These are phyloP conservation scores for Hypoxylon perforatum DNA, from an alignment of 495 filamentous ascomycete genomes.

Conservation along the genomic window DNA sequence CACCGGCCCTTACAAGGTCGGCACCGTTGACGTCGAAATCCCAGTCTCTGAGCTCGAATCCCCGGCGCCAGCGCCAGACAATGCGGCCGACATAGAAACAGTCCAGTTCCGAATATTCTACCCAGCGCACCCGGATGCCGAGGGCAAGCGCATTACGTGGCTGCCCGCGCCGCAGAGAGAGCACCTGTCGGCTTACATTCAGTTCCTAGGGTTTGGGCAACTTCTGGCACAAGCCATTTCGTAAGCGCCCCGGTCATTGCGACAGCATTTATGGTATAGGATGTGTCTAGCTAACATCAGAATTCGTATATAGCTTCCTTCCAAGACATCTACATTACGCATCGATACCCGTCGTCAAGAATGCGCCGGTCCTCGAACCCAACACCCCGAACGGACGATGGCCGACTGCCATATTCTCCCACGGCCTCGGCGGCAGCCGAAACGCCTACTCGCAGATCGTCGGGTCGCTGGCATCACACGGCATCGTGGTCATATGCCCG, in stretches of 20 bases:
- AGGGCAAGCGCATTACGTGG: conserved; percentile 67
- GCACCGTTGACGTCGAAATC: conserved; percentile 79
- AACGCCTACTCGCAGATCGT: conserved; percentile 80
- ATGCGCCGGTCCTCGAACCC: conserved; percentile 49
- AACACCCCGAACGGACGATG: conserved; percentile 60
- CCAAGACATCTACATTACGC: conserved; percentile 75
- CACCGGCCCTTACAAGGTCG: conserved; percentile 77
- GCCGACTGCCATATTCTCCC: conserved; percentile 84
- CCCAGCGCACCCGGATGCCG: conserved; percentile 63
- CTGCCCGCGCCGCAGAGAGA: conserved; percentile 77
- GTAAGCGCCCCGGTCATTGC: conserved; percentile 52
- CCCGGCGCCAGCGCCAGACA: conserved; percentile 61
- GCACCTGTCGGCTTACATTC: conserved; percentile 72
- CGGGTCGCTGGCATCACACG: conserved; percentile 77
- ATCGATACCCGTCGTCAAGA: conserved; percentile 62
- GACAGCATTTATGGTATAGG: neutral
- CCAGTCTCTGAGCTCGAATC: conserved; percentile 68
- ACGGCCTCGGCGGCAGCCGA: conserved; percentile 78
- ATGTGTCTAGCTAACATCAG: conserved; percentile 7
- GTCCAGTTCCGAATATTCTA: conserved; percentile 82
- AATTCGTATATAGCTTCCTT: conserved; percentile 57
- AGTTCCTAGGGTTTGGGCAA: conserved; percentile 70
- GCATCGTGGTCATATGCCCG: conserved; percentile 77
- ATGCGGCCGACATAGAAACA: conserved; percentile 64
- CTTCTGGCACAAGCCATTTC: conserved; percentile 68